A percentile compares a stretch with the other conserved stretches of the same genome.
These are phyloP conservation scores for Leccinum fallax DNA, from an alignment of 1,284 basidiomycete genomes.

Conservation along the genomic window DNA sequence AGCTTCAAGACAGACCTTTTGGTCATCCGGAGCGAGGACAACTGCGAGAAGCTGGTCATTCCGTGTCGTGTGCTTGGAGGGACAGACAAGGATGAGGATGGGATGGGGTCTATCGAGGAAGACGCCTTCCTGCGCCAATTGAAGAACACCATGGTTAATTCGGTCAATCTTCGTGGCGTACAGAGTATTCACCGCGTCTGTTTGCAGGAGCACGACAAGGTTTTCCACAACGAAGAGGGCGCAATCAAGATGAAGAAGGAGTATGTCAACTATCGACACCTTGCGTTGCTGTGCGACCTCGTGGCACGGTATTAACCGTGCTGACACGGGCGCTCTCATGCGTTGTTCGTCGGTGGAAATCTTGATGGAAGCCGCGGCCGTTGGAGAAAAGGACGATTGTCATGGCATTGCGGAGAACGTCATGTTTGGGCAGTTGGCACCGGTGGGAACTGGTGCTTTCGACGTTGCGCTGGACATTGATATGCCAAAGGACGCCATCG, in stretches of 20 bases:
- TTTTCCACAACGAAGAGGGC: constrained; percentile 66
- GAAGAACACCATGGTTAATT: constrained; percentile 95
- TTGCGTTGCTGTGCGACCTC: constrained; percentile 93
- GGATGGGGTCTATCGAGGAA: constrained; percentile 78
- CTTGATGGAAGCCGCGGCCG: constrained; percentile 96
- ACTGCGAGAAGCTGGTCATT: constrained; percentile 95
- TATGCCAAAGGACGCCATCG: constrained; percentile 97
- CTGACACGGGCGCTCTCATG: constrained; percentile 97
- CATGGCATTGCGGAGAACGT: constrained; percentile 98
- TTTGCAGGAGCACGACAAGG: constrained; percentile 87
- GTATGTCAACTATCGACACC: constrained; percentile 98
- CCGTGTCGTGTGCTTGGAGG: constrained; percentile 94
- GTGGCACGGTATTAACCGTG: constrained; percentile 98
- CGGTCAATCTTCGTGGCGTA: constrained; percentile 93
- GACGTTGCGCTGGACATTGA: constrained; percentile 96
- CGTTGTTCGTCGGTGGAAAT: constrained; percentile 99
- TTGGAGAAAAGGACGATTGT: constrained; percentile 98
- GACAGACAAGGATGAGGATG: constrained; percentile 91
- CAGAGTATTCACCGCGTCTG: constrained; percentile 92
- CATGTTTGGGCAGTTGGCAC: constrained; percentile 98
- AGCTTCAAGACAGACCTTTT: constrained; percentile 97
- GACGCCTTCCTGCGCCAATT: constrained; percentile 96
- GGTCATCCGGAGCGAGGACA: constrained; percentile 99
- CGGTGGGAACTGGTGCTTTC: constrained; percentile 95
- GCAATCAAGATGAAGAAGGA: constrained; percentile 74